These are phyloP conservation scores for Basidioascus undulatus DNA, from an alignment of 768 basidiomycete species.

Conservation along the genomic window DNA sequence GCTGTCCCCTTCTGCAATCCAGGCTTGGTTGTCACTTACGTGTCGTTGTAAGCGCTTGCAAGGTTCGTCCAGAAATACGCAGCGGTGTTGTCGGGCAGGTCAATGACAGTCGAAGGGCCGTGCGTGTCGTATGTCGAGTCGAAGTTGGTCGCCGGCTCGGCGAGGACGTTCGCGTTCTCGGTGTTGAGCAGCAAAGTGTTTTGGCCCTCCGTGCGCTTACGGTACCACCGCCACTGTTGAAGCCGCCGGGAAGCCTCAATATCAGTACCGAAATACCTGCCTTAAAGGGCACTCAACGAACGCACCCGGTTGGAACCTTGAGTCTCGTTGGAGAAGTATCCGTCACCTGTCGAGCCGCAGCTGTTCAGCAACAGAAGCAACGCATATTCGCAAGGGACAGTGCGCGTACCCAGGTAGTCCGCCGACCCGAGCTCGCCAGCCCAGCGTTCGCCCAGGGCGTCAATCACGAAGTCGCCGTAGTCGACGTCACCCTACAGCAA, in stretches of 20 bases:
- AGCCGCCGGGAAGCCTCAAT: too few species aligned
- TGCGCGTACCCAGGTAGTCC: slow-evolving; percentile 43
- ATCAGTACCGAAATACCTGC: too few species aligned
- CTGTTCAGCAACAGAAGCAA: neutral
- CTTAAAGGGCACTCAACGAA: too few species aligned
- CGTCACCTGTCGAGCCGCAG: slow-evolving; percentile 8
- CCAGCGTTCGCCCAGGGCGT: slow-evolving; percentile 81
- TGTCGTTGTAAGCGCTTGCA: slow-evolving; percentile 44
- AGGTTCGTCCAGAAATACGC: slow-evolving; percentile 64
- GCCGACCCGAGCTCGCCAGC: slow-evolving; percentile 73
- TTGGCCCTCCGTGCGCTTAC: slow-evolving; percentile 91
- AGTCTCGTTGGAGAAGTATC: slow-evolving; percentile 40
- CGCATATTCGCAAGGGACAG: too few species aligned
- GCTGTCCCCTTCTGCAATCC: too few species aligned
- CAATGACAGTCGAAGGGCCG: slow-evolving; percentile 62
- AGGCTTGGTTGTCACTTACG: too few species aligned
- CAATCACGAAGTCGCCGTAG: slow-evolving; percentile 80
- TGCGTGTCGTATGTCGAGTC: slow-evolving; percentile 36
- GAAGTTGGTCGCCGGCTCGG: slow-evolving; percentile 33
- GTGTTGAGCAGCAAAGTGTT: slow-evolving; percentile 63
- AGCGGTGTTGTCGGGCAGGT: slow-evolving; percentile 37
- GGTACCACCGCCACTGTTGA: slow-evolving; percentile 93
- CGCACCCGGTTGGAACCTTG: slow-evolving; percentile 20
- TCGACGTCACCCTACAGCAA: slow-evolving; percentile 89
- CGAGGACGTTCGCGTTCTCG: slow-evolving; percentile 50